Conservation (phyloP, 2,329 filamentous ascomycete species). For the Bipolaris gigantea region DNA sequence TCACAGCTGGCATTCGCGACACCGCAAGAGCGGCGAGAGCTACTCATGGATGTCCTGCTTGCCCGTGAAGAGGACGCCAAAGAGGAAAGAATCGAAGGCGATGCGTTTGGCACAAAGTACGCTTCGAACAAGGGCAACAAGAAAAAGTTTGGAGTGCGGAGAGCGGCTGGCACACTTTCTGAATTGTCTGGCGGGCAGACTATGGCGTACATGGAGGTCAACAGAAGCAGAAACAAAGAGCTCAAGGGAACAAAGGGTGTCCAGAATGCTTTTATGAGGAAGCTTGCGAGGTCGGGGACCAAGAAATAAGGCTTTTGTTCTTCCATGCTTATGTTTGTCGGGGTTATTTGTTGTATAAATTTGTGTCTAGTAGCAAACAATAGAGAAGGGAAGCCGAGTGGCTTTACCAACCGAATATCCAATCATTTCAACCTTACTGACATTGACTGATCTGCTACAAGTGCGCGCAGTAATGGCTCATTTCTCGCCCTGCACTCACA, state of each 20-base stretch:
- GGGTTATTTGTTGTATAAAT: not conserved
- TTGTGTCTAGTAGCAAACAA: not conserved
- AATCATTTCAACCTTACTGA: too few species aligned
- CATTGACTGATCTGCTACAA: too few species aligned
- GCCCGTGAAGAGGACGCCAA: constrained; percentile 75
- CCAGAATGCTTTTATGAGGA: constrained; percentile 51
- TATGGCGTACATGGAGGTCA: constrained; percentile 76
- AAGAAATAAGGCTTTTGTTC: constrained; percentile 4
- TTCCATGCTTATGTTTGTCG: not conserved
- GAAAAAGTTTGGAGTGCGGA: constrained; percentile 63
- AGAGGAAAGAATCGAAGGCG: constrained; percentile 70
- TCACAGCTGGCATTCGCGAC: constrained; percentile 79
- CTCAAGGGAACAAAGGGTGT: constrained; percentile 44
- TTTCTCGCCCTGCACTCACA: too few species aligned
- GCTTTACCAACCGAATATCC: too few species aligned
- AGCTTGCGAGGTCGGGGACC: constrained; percentile 36
- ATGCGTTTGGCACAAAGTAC: constrained; percentile 61
- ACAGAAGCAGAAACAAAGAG: constrained; percentile 52
- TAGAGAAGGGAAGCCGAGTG: not conserved
- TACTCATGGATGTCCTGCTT: constrained; percentile 85
- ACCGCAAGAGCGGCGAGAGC: constrained; percentile 76
- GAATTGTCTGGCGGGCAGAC: constrained; percentile 90
- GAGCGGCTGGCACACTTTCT: constrained; percentile 81
- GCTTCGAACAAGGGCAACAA: constrained; percentile 50
- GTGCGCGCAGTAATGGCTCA: too few species aligned